Evolutionary conservation across 2,329 filamentous ascomycete species (phyloP), one percentile per base, ranked within the genome.

Genomic region (Clarireedia paspali): DNA sequence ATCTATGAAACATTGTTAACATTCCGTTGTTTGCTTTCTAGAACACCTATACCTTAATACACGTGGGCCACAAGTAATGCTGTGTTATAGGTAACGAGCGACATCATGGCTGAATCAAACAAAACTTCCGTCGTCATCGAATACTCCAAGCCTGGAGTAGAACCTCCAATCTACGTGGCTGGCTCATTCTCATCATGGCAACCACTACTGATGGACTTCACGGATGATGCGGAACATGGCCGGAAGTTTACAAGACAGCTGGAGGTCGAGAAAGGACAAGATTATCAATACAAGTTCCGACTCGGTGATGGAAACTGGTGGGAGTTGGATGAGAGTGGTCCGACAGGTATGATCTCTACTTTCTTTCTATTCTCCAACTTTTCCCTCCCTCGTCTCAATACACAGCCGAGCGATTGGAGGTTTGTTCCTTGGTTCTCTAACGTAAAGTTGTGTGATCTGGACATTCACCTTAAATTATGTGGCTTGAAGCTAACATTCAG

Each of bases 201-300:
- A 42, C 78, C 80, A 1, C 72, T 80, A 47, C 84, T 89, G 71
- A 88, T 91, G 85, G 69, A 79, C 9, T 75, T 70, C 56, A 73
- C 73, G 4, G 72, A 73, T 30, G 75, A 77, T 9, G 27, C 51
- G 4, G 71, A 75, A 4, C 72, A 77, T 38, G 74, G 84, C 53
- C 72, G 81, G 57, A 66, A 77, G 12, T 91, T 88, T 66, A 74
- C 70, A 45, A 81, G 81, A 57, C 70, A 75, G 1, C 74, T 89
- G 46, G 68, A 76, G 38, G 74, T 80, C 6, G 73, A 80, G 17
- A 73, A 79, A 23, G 79, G 79, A 23, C 77, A 80, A 47, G 77
- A 81, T 56, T 81, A 89, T 61, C 83, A 88, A 64, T 91, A 90
- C 77, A 91, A 89, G 70, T 87, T 91, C 63, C 79, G 85, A 30